Conservation (phyloP, 2,329 filamentous ascomycete species). For the Botrytis fragariae region DNA sequence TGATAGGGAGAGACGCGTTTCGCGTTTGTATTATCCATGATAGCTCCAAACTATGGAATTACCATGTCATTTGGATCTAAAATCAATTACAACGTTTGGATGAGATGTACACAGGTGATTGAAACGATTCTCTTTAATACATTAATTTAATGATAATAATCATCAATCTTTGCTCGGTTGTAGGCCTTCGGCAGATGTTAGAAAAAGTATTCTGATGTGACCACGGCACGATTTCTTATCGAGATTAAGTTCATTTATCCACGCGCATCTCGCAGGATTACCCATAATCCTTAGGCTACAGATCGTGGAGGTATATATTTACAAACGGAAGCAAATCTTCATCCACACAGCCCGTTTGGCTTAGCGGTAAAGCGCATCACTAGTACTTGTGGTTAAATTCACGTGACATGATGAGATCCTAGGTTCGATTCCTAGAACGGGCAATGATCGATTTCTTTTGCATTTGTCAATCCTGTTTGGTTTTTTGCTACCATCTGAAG, state of each 20-base stretch:
- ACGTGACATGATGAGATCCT: not conserved
- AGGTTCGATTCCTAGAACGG: constrained; percentile 12
- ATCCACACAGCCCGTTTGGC: not conserved
- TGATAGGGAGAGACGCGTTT: not conserved
- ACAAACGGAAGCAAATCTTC: not conserved
- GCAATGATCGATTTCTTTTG: not conserved
- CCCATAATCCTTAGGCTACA: not conserved
- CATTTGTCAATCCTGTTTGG: no score
- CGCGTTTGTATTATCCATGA: not conserved
- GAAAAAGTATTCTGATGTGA: not conserved
- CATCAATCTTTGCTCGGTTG: not conserved
- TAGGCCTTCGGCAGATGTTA: not conserved
- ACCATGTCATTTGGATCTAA: no score
- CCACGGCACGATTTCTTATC: not conserved
- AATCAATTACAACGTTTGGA: not conserved
- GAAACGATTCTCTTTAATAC: not conserved
- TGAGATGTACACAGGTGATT: not conserved
- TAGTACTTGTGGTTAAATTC: not conserved
- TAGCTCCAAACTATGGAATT: not conserved
- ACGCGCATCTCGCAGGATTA: not conserved
- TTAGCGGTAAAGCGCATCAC: constrained; percentile 17
- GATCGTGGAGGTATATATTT: not conserved
- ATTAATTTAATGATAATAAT: not conserved
- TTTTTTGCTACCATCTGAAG: no score
- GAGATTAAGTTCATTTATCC: not conserved